Conservation (phyloP, 2,329 filamentous ascomycete species). For the Emergomyces pasteurianus region DNA sequence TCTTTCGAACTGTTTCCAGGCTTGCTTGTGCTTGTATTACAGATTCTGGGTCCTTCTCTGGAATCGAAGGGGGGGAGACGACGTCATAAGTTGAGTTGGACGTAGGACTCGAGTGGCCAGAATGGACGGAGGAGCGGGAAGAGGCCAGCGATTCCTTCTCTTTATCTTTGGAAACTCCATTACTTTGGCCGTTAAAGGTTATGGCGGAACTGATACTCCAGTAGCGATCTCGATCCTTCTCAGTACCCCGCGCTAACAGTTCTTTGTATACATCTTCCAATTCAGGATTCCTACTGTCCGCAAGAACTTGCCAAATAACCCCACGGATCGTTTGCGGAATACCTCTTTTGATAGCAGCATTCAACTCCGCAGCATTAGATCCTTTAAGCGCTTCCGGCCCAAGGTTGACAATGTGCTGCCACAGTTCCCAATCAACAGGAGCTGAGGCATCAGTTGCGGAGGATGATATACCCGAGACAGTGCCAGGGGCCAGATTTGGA, state of each 20-base stretch:
- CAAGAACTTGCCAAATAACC: slow-evolving; percentile 97
- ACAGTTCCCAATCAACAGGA: slow-evolving; percentile 96
- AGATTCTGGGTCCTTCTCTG: slow-evolving; percentile 53
- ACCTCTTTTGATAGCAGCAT: slow-evolving; percentile 78
- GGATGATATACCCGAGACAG: slow-evolving; percentile 67
- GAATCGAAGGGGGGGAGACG: slow-evolving; percentile 44
- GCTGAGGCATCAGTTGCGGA: slow-evolving; percentile 50
- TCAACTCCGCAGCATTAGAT: slow-evolving; percentile 80
- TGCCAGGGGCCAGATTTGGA: slow-evolving; percentile 65
- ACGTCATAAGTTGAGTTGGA: slow-evolving; percentile 44
- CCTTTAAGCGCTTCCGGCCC: slow-evolving; percentile 78
- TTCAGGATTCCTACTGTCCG: slow-evolving; percentile 87
- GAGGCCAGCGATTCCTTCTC: slow-evolving; percentile 60
- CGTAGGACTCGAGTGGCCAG: slow-evolving; percentile 55
- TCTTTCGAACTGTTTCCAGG: slow-evolving; percentile 56
- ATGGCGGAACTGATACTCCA: slow-evolving; percentile 25
- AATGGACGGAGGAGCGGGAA: slow-evolving; percentile 75
- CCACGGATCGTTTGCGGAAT: slow-evolving; percentile 92
- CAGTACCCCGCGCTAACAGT: slow-evolving; percentile 65
- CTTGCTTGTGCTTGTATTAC: slow-evolving; percentile 53
- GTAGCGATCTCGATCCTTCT: slow-evolving; percentile 58
- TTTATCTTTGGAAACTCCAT: slow-evolving; percentile 45
- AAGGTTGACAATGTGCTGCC: slow-evolving; percentile 92
- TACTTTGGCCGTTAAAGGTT: slow-evolving; percentile 36
- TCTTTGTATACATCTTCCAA: slow-evolving; percentile 79